phyloP scores from a whole-genome alignment of 345 rosid genomes.

The Cardamine resedifolia region DNA sequence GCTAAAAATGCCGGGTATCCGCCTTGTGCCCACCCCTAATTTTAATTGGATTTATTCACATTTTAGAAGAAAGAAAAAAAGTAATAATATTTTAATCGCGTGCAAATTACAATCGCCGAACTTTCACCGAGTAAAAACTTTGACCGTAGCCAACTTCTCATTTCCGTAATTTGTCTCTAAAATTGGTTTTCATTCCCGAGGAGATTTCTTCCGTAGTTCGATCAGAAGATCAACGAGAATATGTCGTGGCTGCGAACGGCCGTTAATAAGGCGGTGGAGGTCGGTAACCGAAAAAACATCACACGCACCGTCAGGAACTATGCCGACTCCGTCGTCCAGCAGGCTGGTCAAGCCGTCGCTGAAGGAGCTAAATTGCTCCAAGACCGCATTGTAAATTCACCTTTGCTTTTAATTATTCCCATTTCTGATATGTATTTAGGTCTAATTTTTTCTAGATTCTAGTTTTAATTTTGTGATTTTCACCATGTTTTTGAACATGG shows the following conservation, averaged over 20 bases:
- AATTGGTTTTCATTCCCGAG: slow-evolving; percentile 14
- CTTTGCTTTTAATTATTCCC: not conserved
- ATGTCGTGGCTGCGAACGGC: slow-evolving; percentile 94
- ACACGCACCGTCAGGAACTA: slow-evolving; percentile 84
- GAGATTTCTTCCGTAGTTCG: slow-evolving; percentile 3
- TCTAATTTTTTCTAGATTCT: slow-evolving; percentile 1
- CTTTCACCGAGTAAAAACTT: slow-evolving; percentile 13
- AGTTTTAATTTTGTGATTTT: slow-evolving; percentile 8
- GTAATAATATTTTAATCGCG: not conserved
- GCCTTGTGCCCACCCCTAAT: no score
- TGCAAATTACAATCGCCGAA: slow-evolving; percentile 9
- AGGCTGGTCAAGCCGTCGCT: slow-evolving; percentile 94
- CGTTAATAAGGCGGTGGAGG: slow-evolving; percentile 94
- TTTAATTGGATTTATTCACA: not conserved
- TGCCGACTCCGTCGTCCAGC: slow-evolving; percentile 94
- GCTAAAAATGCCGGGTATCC: no score
- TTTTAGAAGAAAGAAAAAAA: not conserved
- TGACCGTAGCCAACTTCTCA: slow-evolving; percentile 28
- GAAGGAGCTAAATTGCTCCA: slow-evolving; percentile 97
- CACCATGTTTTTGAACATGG: not conserved
- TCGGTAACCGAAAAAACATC: slow-evolving; percentile 87
- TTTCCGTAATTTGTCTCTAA: slow-evolving; percentile 8
- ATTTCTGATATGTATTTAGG: not conserved
- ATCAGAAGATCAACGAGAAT: slow-evolving; percentile 19
- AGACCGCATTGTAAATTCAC: slow-evolving; percentile 76